Evolutionary conservation across 2,329 filamentous ascomycete species (phyloP).

Genomic region (Aquanectria penicillioides): DNA sequence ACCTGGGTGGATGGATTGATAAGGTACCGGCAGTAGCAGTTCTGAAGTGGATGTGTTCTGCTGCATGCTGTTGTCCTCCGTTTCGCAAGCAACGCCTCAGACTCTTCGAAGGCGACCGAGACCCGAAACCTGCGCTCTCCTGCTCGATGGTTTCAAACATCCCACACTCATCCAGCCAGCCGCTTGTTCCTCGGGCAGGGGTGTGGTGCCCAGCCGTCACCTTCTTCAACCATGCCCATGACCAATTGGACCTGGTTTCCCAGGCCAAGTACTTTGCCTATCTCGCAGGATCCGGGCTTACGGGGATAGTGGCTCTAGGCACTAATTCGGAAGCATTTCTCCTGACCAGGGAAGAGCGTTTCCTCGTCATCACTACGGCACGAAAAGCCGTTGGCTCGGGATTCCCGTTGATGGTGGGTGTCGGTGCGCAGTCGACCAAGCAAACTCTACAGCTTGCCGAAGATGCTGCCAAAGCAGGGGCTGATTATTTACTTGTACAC

Average conservation of each 20-base stretch:
- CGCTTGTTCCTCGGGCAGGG: conserved; percentile 45
- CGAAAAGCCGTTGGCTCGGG: conserved; percentile 84
- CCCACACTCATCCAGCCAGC: conserved; percentile 6
- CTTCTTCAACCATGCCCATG: conserved; percentile 61
- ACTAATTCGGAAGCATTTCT: conserved; percentile 67
- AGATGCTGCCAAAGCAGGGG: conserved; percentile 69
- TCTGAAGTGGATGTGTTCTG: no score
- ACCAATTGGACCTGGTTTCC: conserved; percentile 57
- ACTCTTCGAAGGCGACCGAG: no score
- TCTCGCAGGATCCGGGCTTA: conserved; percentile 59
- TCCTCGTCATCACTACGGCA: conserved; percentile 65
- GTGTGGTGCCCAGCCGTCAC: conserved; percentile 65
- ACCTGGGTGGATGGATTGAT: no score
- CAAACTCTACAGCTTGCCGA: conserved; percentile 69
- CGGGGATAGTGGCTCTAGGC: conserved; percentile 63
- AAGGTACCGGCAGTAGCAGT: no score
- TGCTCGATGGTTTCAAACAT: background rate
- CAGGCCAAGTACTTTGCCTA: conserved; percentile 63
- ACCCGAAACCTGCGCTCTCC: background rate
- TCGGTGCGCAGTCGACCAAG: conserved; percentile 71
- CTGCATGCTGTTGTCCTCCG: no score
- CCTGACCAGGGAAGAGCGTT: conserved; percentile 67
- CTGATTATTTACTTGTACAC: conserved; percentile 69
- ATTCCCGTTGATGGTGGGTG: conserved; percentile 84
- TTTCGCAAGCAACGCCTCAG: no score